Evolutionary conservation across 2,329 filamentous ascomycete genomes (phyloP), one percentile per base, ranked within the genome.

Genomic region (Thermochaetoides dissita): DNA sequence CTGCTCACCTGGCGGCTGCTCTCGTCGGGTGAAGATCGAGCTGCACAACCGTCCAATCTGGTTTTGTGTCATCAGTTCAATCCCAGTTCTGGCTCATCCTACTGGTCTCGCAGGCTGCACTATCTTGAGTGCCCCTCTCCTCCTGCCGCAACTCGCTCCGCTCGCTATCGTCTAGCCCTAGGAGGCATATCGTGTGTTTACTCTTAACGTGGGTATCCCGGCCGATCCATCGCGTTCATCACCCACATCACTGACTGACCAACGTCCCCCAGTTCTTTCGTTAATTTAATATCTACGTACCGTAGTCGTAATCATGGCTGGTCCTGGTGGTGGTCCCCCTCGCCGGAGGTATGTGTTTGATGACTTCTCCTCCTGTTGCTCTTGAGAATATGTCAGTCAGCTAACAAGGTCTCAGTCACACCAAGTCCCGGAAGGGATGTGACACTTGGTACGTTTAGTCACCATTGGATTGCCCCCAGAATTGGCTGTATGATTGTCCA

Each of bases 381-480:
- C 34, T 41, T 29, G 17, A 38, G 24, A 10, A 35, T 42, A 24
- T 24, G 5, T 31, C 10, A 24, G 5, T 31, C 10, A 24, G 30
- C 41, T 40, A 47, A 54, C 44, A 24, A 17, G 1, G 8, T 36
- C 46, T 17, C 61, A 94, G 89, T 69, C 91, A 98, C 69, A 98
- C 91, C 61, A 98, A 98, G 71, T 96, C 89, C 56, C 81, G 91
- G 59, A 96, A 95, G 68, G 91, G 91, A 49, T 98, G 91, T 73
- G 89, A 93, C 57, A 94, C 87, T 48, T 98, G 91, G 68, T 72
- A 66, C 49, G 65, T 57, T 42, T 46, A 29, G 38, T 36, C 35
- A 24, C 10, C 35, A 24, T 10, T n/a, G 9, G 6, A 17, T 24
- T 24, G 12, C 33, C n/a, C 9, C 6, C 12, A 17, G 10, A 12